These are phyloP conservation scores for Malassezia psittaci DNA, from an alignment of 1,284 basidiomycete species.

Conservation along the genomic window DNA sequence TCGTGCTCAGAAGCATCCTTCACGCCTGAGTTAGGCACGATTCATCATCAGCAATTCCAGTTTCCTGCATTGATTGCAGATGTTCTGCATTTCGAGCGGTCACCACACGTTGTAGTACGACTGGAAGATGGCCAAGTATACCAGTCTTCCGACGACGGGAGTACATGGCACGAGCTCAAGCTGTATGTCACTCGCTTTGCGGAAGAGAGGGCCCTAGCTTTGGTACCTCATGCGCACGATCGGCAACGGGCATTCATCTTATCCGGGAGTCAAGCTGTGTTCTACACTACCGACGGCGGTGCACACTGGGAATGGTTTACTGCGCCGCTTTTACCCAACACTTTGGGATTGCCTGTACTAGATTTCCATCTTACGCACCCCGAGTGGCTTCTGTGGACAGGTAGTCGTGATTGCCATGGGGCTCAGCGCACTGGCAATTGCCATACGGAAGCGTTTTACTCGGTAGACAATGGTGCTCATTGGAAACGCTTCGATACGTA, in stretches of 20 bases:
- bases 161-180: conserved; percentile 63
- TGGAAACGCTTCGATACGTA: conserved; percentile 77
- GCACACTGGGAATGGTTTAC: conserved; percentile 59
- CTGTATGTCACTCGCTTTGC: conserved; percentile 7
- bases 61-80: conserved; percentile 65
- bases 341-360: conserved; percentile 64
- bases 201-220: conserved; percentile 58
- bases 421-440: conserved; percentile 39
- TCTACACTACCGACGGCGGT: conserved; percentile 71
- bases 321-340: conserved; percentile 66
- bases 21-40: conserved; percentile 44
- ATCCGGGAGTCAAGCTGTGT: conserved; percentile 60
- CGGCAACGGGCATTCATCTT: conserved; percentile 79
- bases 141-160: conserved; percentile 91
- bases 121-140: conserved; percentile 68
- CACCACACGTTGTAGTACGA: conserved; percentile 71
- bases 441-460: conserved; percentile 37
- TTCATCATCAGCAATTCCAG: conserved; percentile 53
- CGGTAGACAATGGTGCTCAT: conserved; percentile 56
- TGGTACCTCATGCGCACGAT: conserved; percentile 73
- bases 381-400: conserved; percentile 83
- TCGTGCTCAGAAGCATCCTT: conserved; percentile 56
- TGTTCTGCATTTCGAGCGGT: conserved; percentile 64
- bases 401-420: conserved; percentile 59
- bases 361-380: conserved; percentile 74